A percentile compares a stretch with the other conserved stretches of the same genome.
Evolutionary conservation across 192 early-diverging fungal genomes (phyloP).

Genomic region (Rhizoclosmatium sp.): DNA sequence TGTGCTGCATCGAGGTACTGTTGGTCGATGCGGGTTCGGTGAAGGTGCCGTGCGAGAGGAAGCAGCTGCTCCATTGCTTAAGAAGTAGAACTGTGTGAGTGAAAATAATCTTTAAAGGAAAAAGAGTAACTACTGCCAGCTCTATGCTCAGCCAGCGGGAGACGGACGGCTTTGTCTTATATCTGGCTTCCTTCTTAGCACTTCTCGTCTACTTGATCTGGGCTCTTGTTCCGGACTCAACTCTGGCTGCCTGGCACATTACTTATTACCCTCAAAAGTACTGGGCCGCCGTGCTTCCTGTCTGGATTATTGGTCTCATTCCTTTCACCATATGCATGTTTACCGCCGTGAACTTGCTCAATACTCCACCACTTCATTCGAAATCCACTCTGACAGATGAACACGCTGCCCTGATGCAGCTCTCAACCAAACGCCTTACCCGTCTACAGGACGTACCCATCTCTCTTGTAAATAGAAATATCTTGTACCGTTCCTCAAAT

Average conservation of each 20-base stretch:
- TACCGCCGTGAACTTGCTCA: constrained; percentile 79
- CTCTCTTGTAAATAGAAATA: not conserved
- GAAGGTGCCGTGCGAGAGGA: no score
- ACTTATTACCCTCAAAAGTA: constrained; percentile 85
- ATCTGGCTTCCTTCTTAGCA: not conserved
- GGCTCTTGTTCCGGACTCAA: constrained; percentile 84
- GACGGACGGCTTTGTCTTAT: not conserved
- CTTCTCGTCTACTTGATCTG: constrained; percentile 51
- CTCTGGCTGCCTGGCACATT: constrained; percentile 73
- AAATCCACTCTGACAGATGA: constrained; percentile 76
- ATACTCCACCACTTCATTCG: constrained; percentile 78
- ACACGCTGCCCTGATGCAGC: not conserved
- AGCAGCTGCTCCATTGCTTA: no score
- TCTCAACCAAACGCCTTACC: not conserved
- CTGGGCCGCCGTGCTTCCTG: constrained; percentile 84
- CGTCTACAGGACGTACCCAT: constrained; percentile 2
- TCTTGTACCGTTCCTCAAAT: not conserved
- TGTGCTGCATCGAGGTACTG: no score
- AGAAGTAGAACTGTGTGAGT: no score
- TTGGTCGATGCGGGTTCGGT: no score
- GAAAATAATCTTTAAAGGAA: no score
- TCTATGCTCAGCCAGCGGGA: not conserved
- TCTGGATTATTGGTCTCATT: constrained; percentile 77
- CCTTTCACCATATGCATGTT: constrained; percentile 79
- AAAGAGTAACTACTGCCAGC: not conserved